Percentiles rank a stretch among this genome's conserved stretches.
phyloP scores from a whole-genome alignment of 2,329 filamentous ascomycete genomes.

The Trichoderma atrobrunneum region DNA sequence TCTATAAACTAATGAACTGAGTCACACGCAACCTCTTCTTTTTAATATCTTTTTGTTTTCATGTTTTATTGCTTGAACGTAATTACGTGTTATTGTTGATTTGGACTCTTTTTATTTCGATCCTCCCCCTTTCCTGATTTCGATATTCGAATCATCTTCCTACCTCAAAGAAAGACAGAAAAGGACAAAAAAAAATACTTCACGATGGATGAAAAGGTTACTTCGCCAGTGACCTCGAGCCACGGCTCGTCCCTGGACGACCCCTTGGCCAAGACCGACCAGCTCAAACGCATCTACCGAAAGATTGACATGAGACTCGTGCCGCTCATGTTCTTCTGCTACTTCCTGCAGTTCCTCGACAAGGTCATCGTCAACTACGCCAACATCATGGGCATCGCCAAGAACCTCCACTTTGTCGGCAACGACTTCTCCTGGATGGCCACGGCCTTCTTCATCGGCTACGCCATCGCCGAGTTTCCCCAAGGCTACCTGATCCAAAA shows the following conservation, averaged over 20 bases:
- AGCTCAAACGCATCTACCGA: slow-evolving; percentile 22
- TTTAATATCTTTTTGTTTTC: not conserved
- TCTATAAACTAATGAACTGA: not conserved
- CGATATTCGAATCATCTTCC: not conserved
- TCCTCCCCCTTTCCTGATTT: not conserved
- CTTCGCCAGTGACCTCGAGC: slow-evolving; percentile 8
- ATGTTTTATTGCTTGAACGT: not conserved
- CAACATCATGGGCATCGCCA: slow-evolving; percentile 32
- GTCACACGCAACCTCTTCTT: not conserved
- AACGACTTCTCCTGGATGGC: slow-evolving; percentile 34
- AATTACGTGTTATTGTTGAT: not conserved
- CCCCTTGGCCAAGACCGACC: not conserved
- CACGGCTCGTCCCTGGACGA: not conserved
- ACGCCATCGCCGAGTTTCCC: slow-evolving; percentile 30
- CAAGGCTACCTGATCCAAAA: slow-evolving; percentile 34
- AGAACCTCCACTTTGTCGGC: slow-evolving; percentile 30
- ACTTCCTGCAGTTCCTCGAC: slow-evolving; percentile 30
- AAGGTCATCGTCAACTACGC: slow-evolving; percentile 31
- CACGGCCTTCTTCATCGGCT: slow-evolving; percentile 32
- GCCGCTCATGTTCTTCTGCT: slow-evolving; percentile 29
- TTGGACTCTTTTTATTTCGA: not conserved
- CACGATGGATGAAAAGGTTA: slow-evolving; percentile 1
- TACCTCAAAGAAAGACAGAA: not conserved
- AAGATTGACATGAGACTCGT: slow-evolving; percentile 29
- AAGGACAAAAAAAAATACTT: not conserved